Evolutionary conservation across 2,329 filamentous ascomycete genomes (phyloP), one percentile per base, ranked within the genome.

Genomic region (Trichoderma lentiforme): DNA sequence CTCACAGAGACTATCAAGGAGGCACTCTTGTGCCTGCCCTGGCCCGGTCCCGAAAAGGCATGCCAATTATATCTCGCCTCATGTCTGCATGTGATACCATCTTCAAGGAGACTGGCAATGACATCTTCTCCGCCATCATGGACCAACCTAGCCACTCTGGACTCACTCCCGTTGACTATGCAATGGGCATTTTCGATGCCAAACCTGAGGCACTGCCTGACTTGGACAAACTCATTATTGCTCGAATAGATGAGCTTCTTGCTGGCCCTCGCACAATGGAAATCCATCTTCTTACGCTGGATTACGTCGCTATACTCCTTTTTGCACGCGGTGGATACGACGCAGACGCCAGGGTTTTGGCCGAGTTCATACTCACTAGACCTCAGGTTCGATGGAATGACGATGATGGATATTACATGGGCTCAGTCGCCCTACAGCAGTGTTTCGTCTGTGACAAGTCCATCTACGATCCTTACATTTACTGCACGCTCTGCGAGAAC

Each of bases 81-180:
- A 34, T 73, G n/a, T 69, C 57, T 28, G 64, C 67, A 12, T 75
- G 74, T 24, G 73, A 76, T 15, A 56, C 58, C 39, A 34, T 76
- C 11, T 21, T 26, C 11, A 47, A n/a, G 3, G 62, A 74, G 24
- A 75, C 75, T 5, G 76, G 75, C 4, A 32, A 56, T 11, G 74
- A 77, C 36, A 14, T 73, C n/a, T 75, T 76, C 30, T 51, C 70
- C 11, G 61, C 51, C 6, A 70, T 78, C 39, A 69, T 76, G 34
- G 24, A 26, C 5, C 57, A 70, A 8, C 47, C 61, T 9, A 69
- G 64, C 21, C 18, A 71, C 4, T 47, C 30, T 3, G 66, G 72
- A 1, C 32, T 68, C 3, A 70, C 74, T 8, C 71, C 73, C 2
- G 6, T 75, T 12, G 76, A 77, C 21, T 60, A 53, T 8, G 73